Evolutionary conservation across 345 rosid genomes (phyloP).

Genomic region (Luvunga scandens): DNA sequence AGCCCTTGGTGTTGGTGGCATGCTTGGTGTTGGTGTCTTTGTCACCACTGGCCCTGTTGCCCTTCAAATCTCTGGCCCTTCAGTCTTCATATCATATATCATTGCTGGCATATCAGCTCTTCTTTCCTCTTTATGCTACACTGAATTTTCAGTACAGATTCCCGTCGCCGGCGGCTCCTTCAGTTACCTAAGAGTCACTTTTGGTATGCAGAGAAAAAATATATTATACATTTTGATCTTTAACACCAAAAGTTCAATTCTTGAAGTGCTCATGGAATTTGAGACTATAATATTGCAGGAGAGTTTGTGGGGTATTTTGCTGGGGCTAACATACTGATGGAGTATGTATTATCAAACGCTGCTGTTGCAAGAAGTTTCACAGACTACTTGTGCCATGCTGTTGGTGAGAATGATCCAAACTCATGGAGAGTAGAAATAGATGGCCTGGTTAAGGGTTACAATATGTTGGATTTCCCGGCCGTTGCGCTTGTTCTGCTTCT

Average conservation of each 20-base stretch:
- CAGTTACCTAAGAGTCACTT: constrained; percentile 89
- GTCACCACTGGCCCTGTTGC: constrained; percentile 83
- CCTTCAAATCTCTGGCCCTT: constrained; percentile 59
- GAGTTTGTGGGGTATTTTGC: constrained; percentile 89
- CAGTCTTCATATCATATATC: constrained; percentile 79
- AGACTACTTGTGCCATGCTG: constrained; percentile 63
- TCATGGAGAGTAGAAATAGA: constrained; percentile 72
- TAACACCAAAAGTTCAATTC: constrained; percentile 2
- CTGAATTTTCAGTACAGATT: constrained; percentile 87
- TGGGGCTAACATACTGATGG: constrained; percentile 85
- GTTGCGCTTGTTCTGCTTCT: constrained; percentile 83
- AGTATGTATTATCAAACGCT: constrained; percentile 92
- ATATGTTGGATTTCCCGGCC: constrained; percentile 79
- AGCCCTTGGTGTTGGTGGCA: constrained; percentile 93
- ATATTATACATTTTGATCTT: constrained; percentile 1
- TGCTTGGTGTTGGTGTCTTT: constrained; percentile 95
- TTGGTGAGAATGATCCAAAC: constrained; percentile 52
- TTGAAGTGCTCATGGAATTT: background rate
- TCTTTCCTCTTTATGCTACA: constrained; percentile 87
- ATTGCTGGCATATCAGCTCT: constrained; percentile 84
- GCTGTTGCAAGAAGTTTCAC: constrained; percentile 91
- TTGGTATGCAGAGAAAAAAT: constrained; percentile 43
- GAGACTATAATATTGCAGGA: constrained; percentile 36
- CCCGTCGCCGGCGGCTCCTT: constrained; percentile 98
- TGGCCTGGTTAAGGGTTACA: constrained; percentile 59